These are phyloP conservation scores for Catunica adiposa DNA, from an alignment of 2,329 filamentous ascomycete species.

Conservation along the genomic window DNA sequence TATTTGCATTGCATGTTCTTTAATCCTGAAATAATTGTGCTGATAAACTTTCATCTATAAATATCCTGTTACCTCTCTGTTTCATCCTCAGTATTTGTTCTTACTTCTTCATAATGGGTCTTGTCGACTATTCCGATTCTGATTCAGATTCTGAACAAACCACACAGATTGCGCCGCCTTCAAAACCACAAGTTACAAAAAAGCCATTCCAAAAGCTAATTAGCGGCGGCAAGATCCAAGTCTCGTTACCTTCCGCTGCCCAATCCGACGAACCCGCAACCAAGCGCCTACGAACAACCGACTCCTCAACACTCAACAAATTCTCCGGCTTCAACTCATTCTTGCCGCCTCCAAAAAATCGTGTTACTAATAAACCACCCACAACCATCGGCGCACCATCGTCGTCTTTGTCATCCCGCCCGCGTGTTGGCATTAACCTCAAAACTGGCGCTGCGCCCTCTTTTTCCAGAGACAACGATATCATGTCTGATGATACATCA, in stretches of 20 bases:
- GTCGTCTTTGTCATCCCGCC: slow-evolving; percentile 2
- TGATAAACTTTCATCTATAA: background rate
- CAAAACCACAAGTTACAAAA: slow-evolving; percentile 22
- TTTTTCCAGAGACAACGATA: slow-evolving; percentile 42
- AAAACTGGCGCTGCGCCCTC: slow-evolving; percentile 74
- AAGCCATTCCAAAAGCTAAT: slow-evolving; percentile 63
- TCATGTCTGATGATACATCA: slow-evolving; percentile 17
- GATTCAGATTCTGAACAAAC: background rate
- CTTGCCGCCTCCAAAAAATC: slow-evolving; percentile 65
- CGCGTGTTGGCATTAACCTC: slow-evolving; percentile 38
- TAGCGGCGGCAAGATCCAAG: slow-evolving; percentile 69
- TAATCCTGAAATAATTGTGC: background rate
- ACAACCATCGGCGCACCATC: slow-evolving; percentile 11
- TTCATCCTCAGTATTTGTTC: too few relatives aligned
- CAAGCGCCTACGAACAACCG: slow-evolving; percentile 50
- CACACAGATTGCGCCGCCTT: slow-evolving; percentile 18
- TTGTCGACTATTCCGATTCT: slow-evolving; percentile 59
- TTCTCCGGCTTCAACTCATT: slow-evolving; percentile 77
- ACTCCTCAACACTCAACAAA: slow-evolving; percentile 36
- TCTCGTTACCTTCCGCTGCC: slow-evolving; percentile 48
- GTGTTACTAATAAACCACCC: slow-evolving; percentile 21
- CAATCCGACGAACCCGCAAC: slow-evolving; percentile 39
- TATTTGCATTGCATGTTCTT: background rate
- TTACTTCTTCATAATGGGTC: slow-evolving; percentile 39
- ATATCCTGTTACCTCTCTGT: background rate